Evolutionary conservation across 768 basidiomycete species (phyloP).

Genomic region (Lactarius tabidus): DNA sequence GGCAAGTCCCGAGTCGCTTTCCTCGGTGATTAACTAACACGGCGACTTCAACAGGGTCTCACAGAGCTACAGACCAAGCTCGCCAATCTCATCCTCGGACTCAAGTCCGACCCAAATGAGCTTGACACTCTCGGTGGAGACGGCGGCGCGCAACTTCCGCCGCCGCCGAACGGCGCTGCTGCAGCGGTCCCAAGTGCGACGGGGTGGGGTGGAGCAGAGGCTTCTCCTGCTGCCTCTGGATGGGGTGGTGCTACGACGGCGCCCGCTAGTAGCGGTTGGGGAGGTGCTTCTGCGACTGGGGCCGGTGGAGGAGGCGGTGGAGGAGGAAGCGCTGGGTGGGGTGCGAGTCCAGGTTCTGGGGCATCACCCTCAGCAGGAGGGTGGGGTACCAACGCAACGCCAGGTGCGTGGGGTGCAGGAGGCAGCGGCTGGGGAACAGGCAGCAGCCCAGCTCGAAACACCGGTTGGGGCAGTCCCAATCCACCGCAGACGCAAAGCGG

Average conservation of each 20-base stretch:
- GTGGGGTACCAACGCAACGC: constrained; percentile 33
- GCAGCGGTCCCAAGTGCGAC: constrained; percentile 18
- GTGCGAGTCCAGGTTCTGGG: constrained; percentile 23
- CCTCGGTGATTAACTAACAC: not conserved
- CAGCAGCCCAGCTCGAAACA: constrained; percentile 31
- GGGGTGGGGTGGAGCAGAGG: constrained; percentile 19
- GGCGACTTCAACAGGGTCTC: constrained; percentile 49
- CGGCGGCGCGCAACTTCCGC: constrained; percentile 23
- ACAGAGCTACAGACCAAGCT: constrained; percentile 76
- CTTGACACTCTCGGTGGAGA: constrained; percentile 46
- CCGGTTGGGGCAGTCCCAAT: constrained; percentile 33
- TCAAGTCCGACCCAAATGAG: constrained; percentile 47
- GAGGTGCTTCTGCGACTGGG: constrained; percentile 15
- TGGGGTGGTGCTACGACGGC: constrained; percentile 22
- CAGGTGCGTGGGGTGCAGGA: constrained; percentile 34
- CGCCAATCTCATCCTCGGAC: constrained; percentile 70
- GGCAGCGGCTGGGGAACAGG: constrained; percentile 31
- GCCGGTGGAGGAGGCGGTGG: constrained; percentile 11
- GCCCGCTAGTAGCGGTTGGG: constrained; percentile 12
- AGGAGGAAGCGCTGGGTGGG: constrained; percentile 18
- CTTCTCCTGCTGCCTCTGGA: not conserved
- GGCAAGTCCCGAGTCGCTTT: constrained; percentile 52
- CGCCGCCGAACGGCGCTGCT: constrained; percentile 14
- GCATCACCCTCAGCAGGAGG: constrained; percentile 29
- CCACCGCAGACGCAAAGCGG: constrained; percentile 30